Base-by-base conservation (phyloP, 345 rosid species). In the Camelina laxa region DNA sequence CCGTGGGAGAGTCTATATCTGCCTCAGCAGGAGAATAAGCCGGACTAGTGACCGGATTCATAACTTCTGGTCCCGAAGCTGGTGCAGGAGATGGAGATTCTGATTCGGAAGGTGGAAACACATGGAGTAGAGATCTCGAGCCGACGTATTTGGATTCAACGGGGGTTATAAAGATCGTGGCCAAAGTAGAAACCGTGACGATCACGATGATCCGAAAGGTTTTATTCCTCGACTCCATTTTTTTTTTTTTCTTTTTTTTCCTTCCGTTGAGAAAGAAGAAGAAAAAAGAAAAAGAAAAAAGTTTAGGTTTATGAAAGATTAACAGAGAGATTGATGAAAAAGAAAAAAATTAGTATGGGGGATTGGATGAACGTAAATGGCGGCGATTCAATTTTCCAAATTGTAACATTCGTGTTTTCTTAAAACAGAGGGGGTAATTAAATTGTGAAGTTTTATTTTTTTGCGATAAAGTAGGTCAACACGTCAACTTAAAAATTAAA, bases 151-250 rank as follows among this genome's bases (percentile, higher is more conserved):
- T 41, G 38, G 85, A 66, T 20, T 39, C 24, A 3, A 79, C 72
- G 5, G 74, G 67, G 51, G 60, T 12, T 41, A 73, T 27, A 27
- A 27, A 63, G 49, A 80, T 21, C 10, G 74, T 12, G 53, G 71
- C 22, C 63, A 65, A 64, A 21, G 60, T 70, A 33, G 72, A 65
- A 77, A 70, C 55, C 27, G 63, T 65, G 69, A 79, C 64, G 81
- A 74, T 67, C 47, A 73, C 6, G 47, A 73, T 61, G 24, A 72
- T 53, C 20, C 27, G 5, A 21, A 61, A 61, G 42, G 42, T 60
- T 21, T 17, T 60, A 53, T 45, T 24, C 30, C 2, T 22, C 4
- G 30, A 16, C 19, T 55, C 78, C 81, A 73, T 78, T 6, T 6
- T 33, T 6, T 33, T 33, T 33, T 33, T 33, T 33, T 7, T 7